Evolutionary conservation across 495 filamentous ascomycete genomes (phyloP), one percentile per base, ranked within the genome.

Genomic region (Neurospora tetraspora): DNA sequence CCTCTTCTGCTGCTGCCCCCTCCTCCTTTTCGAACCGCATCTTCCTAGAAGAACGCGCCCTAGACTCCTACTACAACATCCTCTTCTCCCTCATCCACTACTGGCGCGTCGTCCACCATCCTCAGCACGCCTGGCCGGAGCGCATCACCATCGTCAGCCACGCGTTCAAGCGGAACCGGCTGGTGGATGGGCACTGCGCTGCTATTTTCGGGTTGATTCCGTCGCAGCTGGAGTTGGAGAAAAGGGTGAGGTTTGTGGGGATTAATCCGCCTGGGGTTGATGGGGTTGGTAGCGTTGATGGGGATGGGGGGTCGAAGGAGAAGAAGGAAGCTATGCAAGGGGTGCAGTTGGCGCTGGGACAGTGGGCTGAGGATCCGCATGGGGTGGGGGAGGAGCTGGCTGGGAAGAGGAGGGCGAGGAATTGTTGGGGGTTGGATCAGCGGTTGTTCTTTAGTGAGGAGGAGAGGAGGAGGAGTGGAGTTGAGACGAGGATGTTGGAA

Each of bases 21-120:
- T 39, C 27, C n/a, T 23, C 53, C 6, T 61, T 61, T 2, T 27
- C 36, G 8, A 27, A 82, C 23, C 74, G 82, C 45, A 81, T 90
- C 47, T 77, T 85, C 8, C 77, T 88, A 6, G 93, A 96, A 76
- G 82, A 86, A 12, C 83, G 86, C 69, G 92, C 93, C 1, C 86
- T 91, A n/a, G 93, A 96, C 75, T 94, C 91, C 5, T 93, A 92
- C 76, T 88, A 91, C 72, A 96, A 96, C 74, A 81, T 94, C 14
- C 78, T 94, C 23, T 92, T 94, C 75, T 91, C 91, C 4, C 75
- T 94, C 10, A 73, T 89, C 7, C 79, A 80, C 27, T 94, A 93
- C 78, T 86, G 84, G 76, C 76, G 82, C 31, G 76, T 73, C 65
- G 14, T 31, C 5, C 11, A 31, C 2, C 47, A 61, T 1, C 45